Evolutionary conservation across 2,329 filamentous ascomycete genomes (phyloP).

Genomic region (Corniculantispora saksenae): DNA sequence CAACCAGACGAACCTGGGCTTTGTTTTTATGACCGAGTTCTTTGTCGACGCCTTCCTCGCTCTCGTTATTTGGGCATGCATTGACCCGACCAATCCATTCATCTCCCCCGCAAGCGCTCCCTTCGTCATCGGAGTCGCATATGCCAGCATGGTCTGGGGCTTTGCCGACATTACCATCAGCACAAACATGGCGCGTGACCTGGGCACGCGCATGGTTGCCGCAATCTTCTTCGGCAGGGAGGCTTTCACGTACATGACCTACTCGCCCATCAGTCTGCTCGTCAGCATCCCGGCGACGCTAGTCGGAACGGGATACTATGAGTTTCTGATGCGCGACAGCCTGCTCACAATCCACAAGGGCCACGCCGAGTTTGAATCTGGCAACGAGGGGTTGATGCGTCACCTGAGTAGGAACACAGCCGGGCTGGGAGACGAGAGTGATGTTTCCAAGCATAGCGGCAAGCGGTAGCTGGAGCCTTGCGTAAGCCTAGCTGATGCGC

Average conservation of each 20-base stretch:
- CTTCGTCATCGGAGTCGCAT: slow-evolving; percentile 57
- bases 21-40: slow-evolving; percentile 59
- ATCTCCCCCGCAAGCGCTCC: slow-evolving; percentile 48
- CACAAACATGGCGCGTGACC: slow-evolving; percentile 59
- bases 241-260: slow-evolving; percentile 34
- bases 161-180: slow-evolving; percentile 56
- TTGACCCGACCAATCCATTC: slow-evolving; percentile 62
- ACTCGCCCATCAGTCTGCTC: slow-evolving; percentile 55
- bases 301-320: slow-evolving; percentile 56
- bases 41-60: slow-evolving; percentile 59
- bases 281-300: slow-evolving; percentile 59
- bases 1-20: slow-evolving; percentile 54
- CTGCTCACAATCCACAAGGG: slow-evolving; percentile 52
- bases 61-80: slow-evolving; percentile 57
- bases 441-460: background rate
- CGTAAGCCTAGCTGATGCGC: background rate
- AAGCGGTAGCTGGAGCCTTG: background rate
- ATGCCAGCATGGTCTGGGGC: slow-evolving; percentile 56
- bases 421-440: background rate
- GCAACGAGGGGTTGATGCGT: slow-evolving; percentile 24
- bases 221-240: slow-evolving; percentile 49
- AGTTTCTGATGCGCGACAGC: slow-evolving; percentile 55
- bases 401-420: slow-evolving; percentile 20
- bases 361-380: slow-evolving; percentile 35
- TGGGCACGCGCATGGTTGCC: slow-evolving; percentile 60